Conservation (phyloP, 495 filamentous ascomycete genomes). For the Xylona heveae region DNA sequence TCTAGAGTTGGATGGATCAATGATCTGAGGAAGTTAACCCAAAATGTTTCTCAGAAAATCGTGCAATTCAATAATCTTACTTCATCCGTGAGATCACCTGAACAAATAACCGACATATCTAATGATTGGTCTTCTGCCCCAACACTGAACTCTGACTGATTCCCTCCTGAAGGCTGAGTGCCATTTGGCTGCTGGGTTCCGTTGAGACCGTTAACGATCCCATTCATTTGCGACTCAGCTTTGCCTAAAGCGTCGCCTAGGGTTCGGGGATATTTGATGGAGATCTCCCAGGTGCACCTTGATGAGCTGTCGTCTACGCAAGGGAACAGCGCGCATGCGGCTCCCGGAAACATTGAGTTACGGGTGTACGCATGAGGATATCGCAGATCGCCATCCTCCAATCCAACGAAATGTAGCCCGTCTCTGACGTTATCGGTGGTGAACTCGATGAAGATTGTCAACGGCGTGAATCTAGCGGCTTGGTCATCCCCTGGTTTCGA, state of each 20-base stretch:
- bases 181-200: neutral
- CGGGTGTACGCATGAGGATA: conserved; percentile 87
- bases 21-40: conserved; percentile 22
- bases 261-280: conserved; percentile 64
- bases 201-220: conserved; percentile 2
- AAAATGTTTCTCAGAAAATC: neutral
- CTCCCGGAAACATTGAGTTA: conserved; percentile 54
- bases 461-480: conserved; percentile 20
- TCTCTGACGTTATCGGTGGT: conserved; percentile 50
- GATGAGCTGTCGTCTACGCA: conserved; percentile 68
- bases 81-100: conserved; percentile 72
- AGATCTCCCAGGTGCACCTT: conserved; percentile 70
- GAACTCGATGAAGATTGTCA: conserved; percentile 52
- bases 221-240: conserved; percentile 3
- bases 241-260: conserved; percentile 57
- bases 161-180: conserved; percentile 11
- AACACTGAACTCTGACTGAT: conserved; percentile 19
- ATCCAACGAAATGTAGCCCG: conserved; percentile 77
- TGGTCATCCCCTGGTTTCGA: conserved; percentile 11
- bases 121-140: conserved; percentile 61
- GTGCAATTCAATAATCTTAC: conserved; percentile 13
- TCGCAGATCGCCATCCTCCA: conserved; percentile 49
- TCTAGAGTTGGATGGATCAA: conserved; percentile 46
- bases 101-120: conserved; percentile 78
- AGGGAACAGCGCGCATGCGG: conserved; percentile 69